phyloP scores from a whole-genome alignment of 148 eudicot species.

The Cornus florida region DNA sequence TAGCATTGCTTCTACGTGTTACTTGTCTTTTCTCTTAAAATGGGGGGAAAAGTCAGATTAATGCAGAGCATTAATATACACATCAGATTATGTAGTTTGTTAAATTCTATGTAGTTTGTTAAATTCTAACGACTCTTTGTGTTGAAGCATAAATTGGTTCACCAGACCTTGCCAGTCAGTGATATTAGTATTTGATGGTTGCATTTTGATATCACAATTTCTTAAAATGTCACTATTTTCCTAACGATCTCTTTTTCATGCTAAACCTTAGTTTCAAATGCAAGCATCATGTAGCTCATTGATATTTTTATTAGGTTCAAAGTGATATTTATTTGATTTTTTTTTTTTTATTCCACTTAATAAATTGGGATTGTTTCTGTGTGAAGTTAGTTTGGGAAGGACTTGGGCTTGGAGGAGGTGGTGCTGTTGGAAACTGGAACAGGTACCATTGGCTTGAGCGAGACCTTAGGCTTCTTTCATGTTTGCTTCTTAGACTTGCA shows the following conservation, averaged over 20 bases:
- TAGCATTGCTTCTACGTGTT: neutral
- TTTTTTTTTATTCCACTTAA: neutral
- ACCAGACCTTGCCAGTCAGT: neutral
- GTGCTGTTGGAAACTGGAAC: conserved; percentile 62
- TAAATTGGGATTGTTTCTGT: conserved; percentile 6
- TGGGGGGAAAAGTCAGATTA: too few species aligned
- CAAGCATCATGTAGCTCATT: neutral
- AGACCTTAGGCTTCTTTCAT: neutral
- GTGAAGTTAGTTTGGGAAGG: conserved; percentile 76
- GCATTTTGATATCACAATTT: neutral
- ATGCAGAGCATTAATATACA: too few species aligned
- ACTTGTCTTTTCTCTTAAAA: neutral
- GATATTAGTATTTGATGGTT: neutral
- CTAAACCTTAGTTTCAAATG: neutral
- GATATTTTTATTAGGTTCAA: neutral
- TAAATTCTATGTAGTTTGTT: neutral
- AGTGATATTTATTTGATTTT: neutral
- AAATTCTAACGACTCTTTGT: neutral
- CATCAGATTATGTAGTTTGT: too few species aligned
- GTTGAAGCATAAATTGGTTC: neutral
- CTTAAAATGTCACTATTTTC: neutral
- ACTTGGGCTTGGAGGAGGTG: conserved; percentile 72
- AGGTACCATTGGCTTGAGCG: conserved; percentile 32
- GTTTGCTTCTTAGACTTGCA: neutral
- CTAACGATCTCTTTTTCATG: neutral